phyloP scores from a whole-genome alignment of 306 rosid genomes.

The Acacia melanoxylon region DNA sequence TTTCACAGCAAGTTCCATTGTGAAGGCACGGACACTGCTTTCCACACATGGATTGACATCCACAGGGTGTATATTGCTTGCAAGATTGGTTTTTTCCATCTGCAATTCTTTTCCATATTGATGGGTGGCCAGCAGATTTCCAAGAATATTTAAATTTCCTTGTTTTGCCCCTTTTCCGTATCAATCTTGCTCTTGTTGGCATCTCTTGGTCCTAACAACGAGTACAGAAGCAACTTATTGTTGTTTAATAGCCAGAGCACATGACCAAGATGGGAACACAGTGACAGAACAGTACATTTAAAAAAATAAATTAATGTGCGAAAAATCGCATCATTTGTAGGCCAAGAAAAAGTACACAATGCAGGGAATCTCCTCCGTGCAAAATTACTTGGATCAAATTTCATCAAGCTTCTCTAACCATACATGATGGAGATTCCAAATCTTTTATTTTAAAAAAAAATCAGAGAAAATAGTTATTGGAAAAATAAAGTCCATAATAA shows the following conservation, averaged over 20 bases:
- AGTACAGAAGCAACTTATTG: slow-evolving; percentile 25
- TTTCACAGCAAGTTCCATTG: slow-evolving; percentile 93
- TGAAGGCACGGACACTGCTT: slow-evolving; percentile 81
- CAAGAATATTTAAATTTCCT: slow-evolving; percentile 78
- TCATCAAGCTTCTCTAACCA: too few relatives aligned
- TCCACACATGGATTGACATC: slow-evolving; percentile 87
- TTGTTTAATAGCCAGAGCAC: slow-evolving; percentile 9
- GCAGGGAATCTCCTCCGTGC: slow-evolving; percentile 4
- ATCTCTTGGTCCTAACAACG: slow-evolving; percentile 70
- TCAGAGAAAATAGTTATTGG: background rate
- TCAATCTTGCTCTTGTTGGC: slow-evolving; percentile 67
- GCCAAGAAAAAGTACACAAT: slow-evolving; percentile 8
- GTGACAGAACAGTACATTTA: slow-evolving; percentile 17
- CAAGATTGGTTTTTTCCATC: slow-evolving; percentile 92
- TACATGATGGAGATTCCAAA: background rate
- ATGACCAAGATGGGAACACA: slow-evolving; percentile 16
- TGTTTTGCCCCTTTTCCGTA: slow-evolving; percentile 88
- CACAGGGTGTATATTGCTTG: slow-evolving; percentile 87
- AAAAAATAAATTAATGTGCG: slow-evolving; percentile 7
- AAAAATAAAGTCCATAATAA: too few relatives aligned
- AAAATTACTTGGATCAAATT: slow-evolving; percentile 1
- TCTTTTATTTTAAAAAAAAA: background rate
- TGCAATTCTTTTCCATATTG: slow-evolving; percentile 92
- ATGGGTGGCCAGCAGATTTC: slow-evolving; percentile 96
- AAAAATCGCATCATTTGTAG: background rate